A percentile compares a stretch with the other conserved stretches of the same genome.
Conservation (phyloP, 768 basidiomycete genomes). For the Leccinellum rugosiceps region DNA sequence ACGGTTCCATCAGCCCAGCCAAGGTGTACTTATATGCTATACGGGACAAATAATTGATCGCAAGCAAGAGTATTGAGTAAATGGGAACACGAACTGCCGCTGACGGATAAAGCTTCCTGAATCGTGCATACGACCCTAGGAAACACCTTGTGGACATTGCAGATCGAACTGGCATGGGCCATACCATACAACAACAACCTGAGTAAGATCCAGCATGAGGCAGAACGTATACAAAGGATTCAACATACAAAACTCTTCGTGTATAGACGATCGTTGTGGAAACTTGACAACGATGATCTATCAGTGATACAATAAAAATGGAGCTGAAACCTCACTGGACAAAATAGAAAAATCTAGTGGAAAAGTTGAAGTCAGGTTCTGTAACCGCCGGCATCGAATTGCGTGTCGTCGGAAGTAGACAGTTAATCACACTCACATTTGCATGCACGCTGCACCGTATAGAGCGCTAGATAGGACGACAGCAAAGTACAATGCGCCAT, state of each 20-base stretch:
- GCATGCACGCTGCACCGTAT: neutral
- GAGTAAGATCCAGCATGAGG: too few species aligned
- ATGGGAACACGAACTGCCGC: neutral
- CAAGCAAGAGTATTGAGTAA: neutral
- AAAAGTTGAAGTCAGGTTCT: neutral
- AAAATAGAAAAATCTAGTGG: neutral
- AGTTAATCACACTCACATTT: neutral
- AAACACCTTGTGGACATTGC: neutral
- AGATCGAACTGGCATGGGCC: neutral
- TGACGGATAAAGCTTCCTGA: neutral
- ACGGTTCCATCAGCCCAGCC: neutral
- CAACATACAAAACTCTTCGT: neutral
- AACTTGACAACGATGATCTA: neutral
- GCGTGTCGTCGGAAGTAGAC: neutral
- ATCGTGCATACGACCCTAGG: neutral
- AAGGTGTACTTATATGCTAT: neutral
- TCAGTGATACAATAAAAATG: too few species aligned
- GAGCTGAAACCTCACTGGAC: neutral
- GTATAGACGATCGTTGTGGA: neutral
- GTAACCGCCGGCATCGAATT: neutral
- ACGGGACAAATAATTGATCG: neutral
- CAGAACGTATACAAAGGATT: too few species aligned
- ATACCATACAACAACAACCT: neutral
- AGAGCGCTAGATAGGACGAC: neutral
- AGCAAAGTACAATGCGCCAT: neutral